Evolutionary conservation across 805 yeast genomes (phyloP), one percentile per base, ranked within the genome.

Genomic region (Suhomyces tanzawaensis): DNA sequence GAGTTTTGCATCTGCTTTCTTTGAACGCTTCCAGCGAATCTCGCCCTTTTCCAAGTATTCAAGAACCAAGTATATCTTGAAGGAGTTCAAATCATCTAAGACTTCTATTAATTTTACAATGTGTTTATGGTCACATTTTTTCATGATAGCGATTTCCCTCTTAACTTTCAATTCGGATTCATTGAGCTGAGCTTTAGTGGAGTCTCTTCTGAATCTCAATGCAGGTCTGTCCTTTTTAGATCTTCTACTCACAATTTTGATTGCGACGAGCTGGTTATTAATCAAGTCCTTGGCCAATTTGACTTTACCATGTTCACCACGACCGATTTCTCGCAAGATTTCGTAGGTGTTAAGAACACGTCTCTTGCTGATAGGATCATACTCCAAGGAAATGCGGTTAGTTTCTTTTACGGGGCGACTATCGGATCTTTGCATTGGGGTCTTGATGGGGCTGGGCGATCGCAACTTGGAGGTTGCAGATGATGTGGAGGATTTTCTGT

Each of bases 291-390:
- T 76, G 0, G 95, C 99, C 14, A 93, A 71, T 58, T 93, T 93
- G 29, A 93, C 99, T 59, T 88, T 91, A n/a, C 99, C 98, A 62
- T 91, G 98, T 59, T 90, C 96, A n/a, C 99, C 99, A 24, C 85
- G 73, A 8, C 99, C 99, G 19, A 93, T 71, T 63, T 90, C 97
- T 18, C 76, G 72, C 21, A 89, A 63, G 25, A 93, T 85, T 60
- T 93, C 99, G 57, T 90, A 93, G 0, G 95, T 81, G 62, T 93
- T 93, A 44, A 93, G 71, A 24, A 83, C 79, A 56, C 90, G 85
- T 35, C 93, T 77, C 44, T 83, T 81, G 1, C 83, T 79, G 4
- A 84, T 75, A 0, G 98, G 97, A 59, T 93, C 96, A 62, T 87
- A 89, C 49, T 90, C 95, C 26, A 91, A 74, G 24, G 74, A 77